Base-by-base conservation (phyloP, 2,329 filamentous ascomycete genomes). In the Tolypocladium guangdongense region DNA sequence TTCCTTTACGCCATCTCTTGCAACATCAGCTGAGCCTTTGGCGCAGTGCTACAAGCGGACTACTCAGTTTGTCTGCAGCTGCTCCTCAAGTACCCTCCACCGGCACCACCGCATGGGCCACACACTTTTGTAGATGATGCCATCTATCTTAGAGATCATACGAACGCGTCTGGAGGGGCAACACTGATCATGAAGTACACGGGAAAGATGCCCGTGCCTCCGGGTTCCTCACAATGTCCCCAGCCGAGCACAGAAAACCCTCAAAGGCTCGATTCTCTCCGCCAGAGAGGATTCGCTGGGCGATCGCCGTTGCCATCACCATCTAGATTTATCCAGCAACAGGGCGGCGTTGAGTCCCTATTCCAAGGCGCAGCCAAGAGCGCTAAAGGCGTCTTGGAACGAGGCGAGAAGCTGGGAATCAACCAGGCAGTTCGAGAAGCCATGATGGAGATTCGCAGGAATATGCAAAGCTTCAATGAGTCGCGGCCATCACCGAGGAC, bases 51-150 rank as follows among this genome's bases (percentile, higher is more conserved):
- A 30, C 83, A 89, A 57, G 84, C 88, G 14, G 92, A 97, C 67
- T 96, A 96, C 63, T 92, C 93, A 1, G 80, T 83, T 37, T 92
- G 89, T 10, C 74, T 99, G 52, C 86, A 89, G 53, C 72, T 95
- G 1, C 74, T 97, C 30, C 78, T 97, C 2, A 88, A 89, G 61
- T 97, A 97, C 60, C 90, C 90, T 2, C 74, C 82, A 1, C 86
- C 86, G 2, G 63, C 75, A 6, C 70, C 74, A 3, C 77, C 83
- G 1, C 74, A 86, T 58, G 82, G 83, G 0, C 86, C 91, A 18
- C 82, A 87, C 59, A 88, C 84, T 0, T 89, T 97, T 61, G 87
- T 96, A 48, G 81, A 89, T 54, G 93, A 99, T 68, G 93, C 90
- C 1, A 68, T 93, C 3, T 89, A 86, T 62, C 75, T 95, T 3